Conservation (phyloP, 306 rosid species). For the Carpinus viminea region DNA sequence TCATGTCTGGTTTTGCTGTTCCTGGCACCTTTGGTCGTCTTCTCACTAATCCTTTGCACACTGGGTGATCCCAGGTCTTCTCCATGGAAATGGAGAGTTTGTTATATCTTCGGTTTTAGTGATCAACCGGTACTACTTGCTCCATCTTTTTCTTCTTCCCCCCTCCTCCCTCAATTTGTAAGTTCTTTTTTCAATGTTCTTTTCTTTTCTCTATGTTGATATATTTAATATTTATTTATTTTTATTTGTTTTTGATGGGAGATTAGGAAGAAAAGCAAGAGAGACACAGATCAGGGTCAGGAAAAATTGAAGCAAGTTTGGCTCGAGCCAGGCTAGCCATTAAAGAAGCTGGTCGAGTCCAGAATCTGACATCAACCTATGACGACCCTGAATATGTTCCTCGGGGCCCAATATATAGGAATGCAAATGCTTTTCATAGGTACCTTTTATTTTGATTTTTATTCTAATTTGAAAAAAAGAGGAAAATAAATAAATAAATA, state of each 20-base stretch:
- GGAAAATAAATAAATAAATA: too few relatives aligned
- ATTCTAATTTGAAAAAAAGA: not conserved
- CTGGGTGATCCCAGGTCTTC: not conserved
- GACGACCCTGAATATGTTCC: slow-evolving; percentile 46
- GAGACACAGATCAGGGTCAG: slow-evolving; percentile 23
- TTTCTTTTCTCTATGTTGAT: too few relatives aligned
- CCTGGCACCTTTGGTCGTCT: slow-evolving; percentile 2
- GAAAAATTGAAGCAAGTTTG: slow-evolving; percentile 37
- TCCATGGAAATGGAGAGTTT: slow-evolving; percentile 25
- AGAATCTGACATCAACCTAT: slow-evolving; percentile 32
- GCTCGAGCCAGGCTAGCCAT: slow-evolving; percentile 40
- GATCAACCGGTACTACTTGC: too few relatives aligned
- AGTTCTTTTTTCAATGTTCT: not conserved
- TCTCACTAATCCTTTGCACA: slow-evolving; percentile 16
- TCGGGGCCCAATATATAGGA: slow-evolving; percentile 41
- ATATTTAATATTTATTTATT: not conserved
- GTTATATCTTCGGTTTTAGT: too few relatives aligned
- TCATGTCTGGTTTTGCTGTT: slow-evolving; percentile 12
- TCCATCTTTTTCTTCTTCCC: not conserved
- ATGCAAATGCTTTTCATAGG: slow-evolving; percentile 54
- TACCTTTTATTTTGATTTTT: not conserved
- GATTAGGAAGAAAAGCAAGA: slow-evolving; percentile 19
- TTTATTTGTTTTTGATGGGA: not conserved
- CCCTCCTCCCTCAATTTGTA: slow-evolving; percentile 7
- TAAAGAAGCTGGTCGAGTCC: slow-evolving; percentile 40